Conservation (phyloP, 169 alveolate genomes). For the Plasmodium malariae region DNA sequence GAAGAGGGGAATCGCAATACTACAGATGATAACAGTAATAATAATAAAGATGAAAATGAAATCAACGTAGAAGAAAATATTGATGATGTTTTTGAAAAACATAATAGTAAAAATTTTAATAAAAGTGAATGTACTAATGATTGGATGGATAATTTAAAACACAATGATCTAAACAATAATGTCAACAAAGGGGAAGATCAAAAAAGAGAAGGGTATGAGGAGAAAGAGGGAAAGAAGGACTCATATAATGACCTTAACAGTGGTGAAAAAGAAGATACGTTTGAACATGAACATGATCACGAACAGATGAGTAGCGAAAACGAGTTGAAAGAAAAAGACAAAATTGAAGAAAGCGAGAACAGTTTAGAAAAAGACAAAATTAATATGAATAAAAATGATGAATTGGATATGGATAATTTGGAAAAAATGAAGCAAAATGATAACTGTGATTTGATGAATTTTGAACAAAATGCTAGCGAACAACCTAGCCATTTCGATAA, state of each 20-base stretch:
- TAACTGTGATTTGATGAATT: background rate
- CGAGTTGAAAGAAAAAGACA: background rate
- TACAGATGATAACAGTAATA: no score
- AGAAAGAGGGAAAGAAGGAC: constrained; percentile 54
- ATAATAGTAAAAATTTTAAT: constrained; percentile 26
- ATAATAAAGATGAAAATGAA: constrained; percentile 39
- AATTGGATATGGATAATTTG: constrained; percentile 4
- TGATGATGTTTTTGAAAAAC: constrained; percentile 78
- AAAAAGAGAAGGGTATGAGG: constrained; percentile 21
- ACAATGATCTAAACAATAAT: constrained; percentile 1
- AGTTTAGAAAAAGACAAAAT: background rate
- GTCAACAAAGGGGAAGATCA: constrained; percentile 25
- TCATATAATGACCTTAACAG: background rate
- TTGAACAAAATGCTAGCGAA: background rate
- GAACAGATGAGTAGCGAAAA: background rate
- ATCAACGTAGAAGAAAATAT: constrained; percentile 69
- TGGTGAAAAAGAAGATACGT: background rate
- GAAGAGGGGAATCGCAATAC: constrained; percentile 66
- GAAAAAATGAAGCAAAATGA: constrained; percentile 8
- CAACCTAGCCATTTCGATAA: background rate
- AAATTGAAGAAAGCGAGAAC: background rate
- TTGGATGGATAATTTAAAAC: background rate
- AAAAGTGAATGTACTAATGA: constrained; percentile 20
- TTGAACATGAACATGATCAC: background rate
- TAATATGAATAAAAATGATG: background rate